Evolutionary conservation across 2,329 filamentous ascomycete species (phyloP).

Genomic region (Lachnellula cervina): DNA sequence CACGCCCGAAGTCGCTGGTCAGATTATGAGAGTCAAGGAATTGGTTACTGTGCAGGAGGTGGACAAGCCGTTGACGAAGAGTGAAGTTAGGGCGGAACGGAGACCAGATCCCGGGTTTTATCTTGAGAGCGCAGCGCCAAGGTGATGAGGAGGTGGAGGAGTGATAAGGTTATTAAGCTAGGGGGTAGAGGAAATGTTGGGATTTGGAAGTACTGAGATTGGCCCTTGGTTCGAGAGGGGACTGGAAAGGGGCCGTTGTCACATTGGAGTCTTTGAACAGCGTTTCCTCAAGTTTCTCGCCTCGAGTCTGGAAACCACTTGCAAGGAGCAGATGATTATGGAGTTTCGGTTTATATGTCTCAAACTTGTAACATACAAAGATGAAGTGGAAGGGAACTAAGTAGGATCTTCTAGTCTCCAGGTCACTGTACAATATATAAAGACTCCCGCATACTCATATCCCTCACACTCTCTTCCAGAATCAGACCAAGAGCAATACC

Average conservation of each 20-base stretch:
- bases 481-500: too few species aligned
- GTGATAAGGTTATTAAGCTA: neutral
- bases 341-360: neutral
- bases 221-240: neutral
- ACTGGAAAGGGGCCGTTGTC: neutral
- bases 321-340: neutral
- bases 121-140: conserved; percentile 46
- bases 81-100: conserved; percentile 56
- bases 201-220: neutral
- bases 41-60: conserved; percentile 65
- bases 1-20: conserved; percentile 60
- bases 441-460: neutral
- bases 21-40: conserved; percentile 74
- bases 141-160: conserved; percentile 11
- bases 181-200: neutral
- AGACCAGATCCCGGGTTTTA: conserved; percentile 66
- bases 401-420: neutral
- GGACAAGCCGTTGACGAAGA: conserved; percentile 51
- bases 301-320: neutral
- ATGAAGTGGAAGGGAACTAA: neutral
- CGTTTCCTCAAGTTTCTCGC: neutral
- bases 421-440: neutral
- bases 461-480: neutral
- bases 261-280: neutral
- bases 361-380: neutral